phyloP scores from a whole-genome alignment of 2,329 filamentous ascomycete species.

The Eutypa lata region DNA sequence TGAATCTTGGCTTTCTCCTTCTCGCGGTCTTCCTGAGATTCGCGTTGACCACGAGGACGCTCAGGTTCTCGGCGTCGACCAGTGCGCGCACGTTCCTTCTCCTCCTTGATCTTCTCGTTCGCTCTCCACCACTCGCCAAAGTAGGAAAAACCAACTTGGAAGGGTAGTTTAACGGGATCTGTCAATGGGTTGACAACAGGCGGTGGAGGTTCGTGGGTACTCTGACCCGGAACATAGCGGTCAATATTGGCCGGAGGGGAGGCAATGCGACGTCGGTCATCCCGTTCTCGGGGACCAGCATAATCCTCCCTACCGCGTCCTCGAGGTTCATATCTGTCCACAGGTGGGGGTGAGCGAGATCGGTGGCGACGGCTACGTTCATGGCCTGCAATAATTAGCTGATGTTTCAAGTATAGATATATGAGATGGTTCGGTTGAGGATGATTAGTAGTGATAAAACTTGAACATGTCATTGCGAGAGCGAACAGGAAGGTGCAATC shows the following conservation, averaged over 20 bases:
- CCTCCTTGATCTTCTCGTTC: slow-evolving; percentile 79
- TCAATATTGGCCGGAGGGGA: slow-evolving; percentile 72
- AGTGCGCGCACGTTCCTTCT: slow-evolving; percentile 68
- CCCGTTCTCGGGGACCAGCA: slow-evolving; percentile 42
- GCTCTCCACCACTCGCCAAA: slow-evolving; percentile 85
- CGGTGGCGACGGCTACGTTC: slow-evolving; percentile 58
- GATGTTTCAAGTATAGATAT: slow-evolving; percentile 1
- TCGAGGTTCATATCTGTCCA: slow-evolving; percentile 76
- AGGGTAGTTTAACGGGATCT: slow-evolving; percentile 70
- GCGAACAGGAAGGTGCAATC: background rate
- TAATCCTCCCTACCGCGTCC: slow-evolving; percentile 66
- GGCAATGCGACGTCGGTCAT: slow-evolving; percentile 60
- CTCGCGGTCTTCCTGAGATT: slow-evolving; percentile 70
- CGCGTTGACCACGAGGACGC: slow-evolving; percentile 56
- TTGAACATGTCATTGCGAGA: background rate
- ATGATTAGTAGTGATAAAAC: background rate
- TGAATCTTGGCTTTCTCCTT: slow-evolving; percentile 79
- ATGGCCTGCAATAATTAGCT: slow-evolving; percentile 40
- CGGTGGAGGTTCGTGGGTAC: slow-evolving; percentile 45
- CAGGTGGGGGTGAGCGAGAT: slow-evolving; percentile 67
- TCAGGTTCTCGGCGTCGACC: slow-evolving; percentile 67
- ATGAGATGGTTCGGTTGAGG: background rate
- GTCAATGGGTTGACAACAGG: slow-evolving; percentile 63
- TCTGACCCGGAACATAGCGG: slow-evolving; percentile 77
- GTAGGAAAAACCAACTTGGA: slow-evolving; percentile 81